Conservation (phyloP, 2,329 filamentous ascomycete species). For the Curvularia hawaiiensis region DNA sequence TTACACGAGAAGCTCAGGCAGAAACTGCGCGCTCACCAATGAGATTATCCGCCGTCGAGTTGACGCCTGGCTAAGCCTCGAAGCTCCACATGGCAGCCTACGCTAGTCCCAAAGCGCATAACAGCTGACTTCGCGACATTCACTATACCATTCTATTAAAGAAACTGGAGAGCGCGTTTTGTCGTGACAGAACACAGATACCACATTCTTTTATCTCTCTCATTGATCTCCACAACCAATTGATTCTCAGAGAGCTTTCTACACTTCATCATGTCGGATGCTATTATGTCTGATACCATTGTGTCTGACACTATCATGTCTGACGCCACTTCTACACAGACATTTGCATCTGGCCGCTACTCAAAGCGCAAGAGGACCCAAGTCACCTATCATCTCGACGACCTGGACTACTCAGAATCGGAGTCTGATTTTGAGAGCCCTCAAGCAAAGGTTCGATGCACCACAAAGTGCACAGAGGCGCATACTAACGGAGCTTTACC, state of each 20-base stretch:
- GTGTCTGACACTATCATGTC: too few species aligned
- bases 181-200: neutral
- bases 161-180: constrained; percentile 23
- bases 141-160: constrained; percentile 26
- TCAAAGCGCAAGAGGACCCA: constrained; percentile 44
- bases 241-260: neutral
- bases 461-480: neutral
- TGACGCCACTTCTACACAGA: constrained; percentile 6
- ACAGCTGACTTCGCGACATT: constrained; percentile 21
- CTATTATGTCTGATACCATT: neutral
- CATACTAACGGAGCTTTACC: constrained; percentile 1
- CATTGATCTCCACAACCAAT: neutral
- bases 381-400: constrained; percentile 37
- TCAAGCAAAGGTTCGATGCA: constrained; percentile 32
- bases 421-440: constrained; percentile 27
- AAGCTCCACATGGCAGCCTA: constrained; percentile 34
- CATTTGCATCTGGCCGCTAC: constrained; percentile 30
- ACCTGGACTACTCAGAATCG: constrained; percentile 27
- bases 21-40: neutral
- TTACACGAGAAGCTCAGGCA: neutral
- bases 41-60: constrained; percentile 11
- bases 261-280: constrained; percentile 24
- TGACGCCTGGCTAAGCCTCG: constrained; percentile 38
- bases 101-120: constrained; percentile 30
- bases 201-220: neutral